A percentile compares a stretch with the other conserved stretches of the same genome.
phyloP scores from a whole-genome alignment of 1,284 basidiomycete species.

The Ganoderma lucidum region DNA sequence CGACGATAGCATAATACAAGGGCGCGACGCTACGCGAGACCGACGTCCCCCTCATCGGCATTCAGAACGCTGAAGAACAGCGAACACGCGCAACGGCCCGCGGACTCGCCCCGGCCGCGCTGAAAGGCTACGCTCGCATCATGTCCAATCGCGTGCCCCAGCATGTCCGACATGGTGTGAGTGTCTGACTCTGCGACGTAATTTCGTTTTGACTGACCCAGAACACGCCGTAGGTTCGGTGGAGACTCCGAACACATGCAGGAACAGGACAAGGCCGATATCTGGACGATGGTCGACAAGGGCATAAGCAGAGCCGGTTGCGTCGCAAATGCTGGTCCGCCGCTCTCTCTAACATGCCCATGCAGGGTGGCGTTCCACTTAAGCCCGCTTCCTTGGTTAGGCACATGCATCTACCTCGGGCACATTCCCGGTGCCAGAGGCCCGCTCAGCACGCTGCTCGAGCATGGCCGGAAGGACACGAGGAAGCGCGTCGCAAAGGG shows the following conservation, averaged over 20 bases:
- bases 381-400: constrained; percentile 35
- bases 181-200: constrained; percentile 3
- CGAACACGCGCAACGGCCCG: constrained; percentile 54
- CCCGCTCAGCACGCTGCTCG: constrained; percentile 25
- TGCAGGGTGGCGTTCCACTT: constrained; percentile 15
- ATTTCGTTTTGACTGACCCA: neutral
- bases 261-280: constrained; percentile 30
- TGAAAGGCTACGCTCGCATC: constrained; percentile 60
- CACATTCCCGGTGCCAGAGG: constrained; percentile 21
- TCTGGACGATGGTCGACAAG: constrained; percentile 27
- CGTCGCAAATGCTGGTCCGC: neutral
- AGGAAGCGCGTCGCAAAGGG: constrained; percentile 25
- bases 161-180: constrained; percentile 41
- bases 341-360: constrained; percentile 2
- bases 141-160: constrained; percentile 48
- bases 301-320: constrained; percentile 1
- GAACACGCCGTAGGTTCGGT: constrained; percentile 29
- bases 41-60: constrained; percentile 31
- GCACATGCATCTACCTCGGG: constrained; percentile 24
- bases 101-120: constrained; percentile 55
- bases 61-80: constrained; percentile 50
- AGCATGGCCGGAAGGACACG: constrained; percentile 18
- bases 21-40: constrained; percentile 11
- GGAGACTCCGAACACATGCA: constrained; percentile 36
- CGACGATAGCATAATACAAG: neutral